Base-by-base conservation (phyloP, 345 rosid species). In the Stellera chamaejasme region DNA sequence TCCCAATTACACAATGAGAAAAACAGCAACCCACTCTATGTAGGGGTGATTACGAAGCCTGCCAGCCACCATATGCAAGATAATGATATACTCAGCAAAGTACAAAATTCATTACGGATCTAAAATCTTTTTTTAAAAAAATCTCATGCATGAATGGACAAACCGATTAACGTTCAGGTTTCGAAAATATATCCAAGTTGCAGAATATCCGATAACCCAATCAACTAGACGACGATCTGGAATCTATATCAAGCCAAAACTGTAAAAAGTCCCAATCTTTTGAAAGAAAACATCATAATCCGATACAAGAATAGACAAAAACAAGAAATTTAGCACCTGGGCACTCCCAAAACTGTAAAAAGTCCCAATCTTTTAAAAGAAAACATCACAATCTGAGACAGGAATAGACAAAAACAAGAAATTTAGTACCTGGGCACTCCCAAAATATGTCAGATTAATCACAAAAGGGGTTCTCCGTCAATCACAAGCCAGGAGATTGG, bases 61-160 rank as follows among this genome's bases (percentile, higher is more conserved):
- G 50, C 62, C 52, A 59, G 62, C 59, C 61, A 60, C n/a, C 27
- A 28, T 55, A 45, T 46, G 55, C 2, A 41, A 52, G 5, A 57
- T 54, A 64, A 41, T 47, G 5, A 57, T 54, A 64, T 45, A 57
- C 52, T 60, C 64, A 60, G 28, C 27, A 57, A 27, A 45, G 42
- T 9, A 23, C 11, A n/a, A 26, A 25, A 23, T 11, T 10, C 19
- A 19, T n/a, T 19, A 47, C 43, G 53, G 63, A 62, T 54, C 65
- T 48, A 26, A 54, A 23, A 19, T 50, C 32, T 39, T 11, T 39
- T 11, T 55, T 51, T 3, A 32, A 4, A 32, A 32, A 41, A 56
- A 64, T 53, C 27, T 58, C 45, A 54, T 27, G 52, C 51, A 48
- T 54, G 26, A 61, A 6, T 47, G 25, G 49, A 49, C 7, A 44